A percentile compares a stretch with the other conserved stretches of the same genome.
Conservation (phyloP, 306 rosid species). For the Lagenaria siceraria region DNA sequence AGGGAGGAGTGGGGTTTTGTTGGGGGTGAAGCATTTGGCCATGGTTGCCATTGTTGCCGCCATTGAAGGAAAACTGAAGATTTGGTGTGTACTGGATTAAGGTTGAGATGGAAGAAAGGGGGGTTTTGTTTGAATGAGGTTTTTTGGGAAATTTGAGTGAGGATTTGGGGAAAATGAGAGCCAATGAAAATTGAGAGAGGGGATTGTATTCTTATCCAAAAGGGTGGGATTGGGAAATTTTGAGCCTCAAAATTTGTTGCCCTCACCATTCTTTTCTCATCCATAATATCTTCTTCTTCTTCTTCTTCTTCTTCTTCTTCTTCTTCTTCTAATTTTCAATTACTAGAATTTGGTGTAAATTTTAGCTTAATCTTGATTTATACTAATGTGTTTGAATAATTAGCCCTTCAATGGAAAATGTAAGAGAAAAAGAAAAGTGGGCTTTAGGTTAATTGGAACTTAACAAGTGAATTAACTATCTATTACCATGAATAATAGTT, state of each 20-base stretch:
- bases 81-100: not conserved
- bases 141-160: not conserved
- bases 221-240: slow-evolving; percentile 5
- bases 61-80: slow-evolving; percentile 23
- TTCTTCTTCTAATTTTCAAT: not conserved
- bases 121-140: not conserved
- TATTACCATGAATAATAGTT: too few relatives aligned
- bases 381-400: not conserved
- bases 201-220: slow-evolving; percentile 70
- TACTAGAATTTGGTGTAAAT: too few relatives aligned
- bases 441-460: too few relatives aligned
- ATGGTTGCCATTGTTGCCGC: slow-evolving; percentile 76
- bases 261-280: slow-evolving; percentile 33
- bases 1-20: slow-evolving; percentile 25
- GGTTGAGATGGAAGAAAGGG: not conserved
- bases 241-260: slow-evolving; percentile 37
- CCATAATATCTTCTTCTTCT: slow-evolving; percentile 10
- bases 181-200: slow-evolving; percentile 37
- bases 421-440: too few relatives aligned
- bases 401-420: too few relatives aligned
- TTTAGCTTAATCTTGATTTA: too few relatives aligned
- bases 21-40: slow-evolving; percentile 49
- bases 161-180: slow-evolving; percentile 15
- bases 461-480: too few relatives aligned
- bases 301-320: not conserved